These are phyloP conservation scores for Penicillium hordei DNA, from an alignment of 2,329 filamentous ascomycete species.

Conservation along the genomic window DNA sequence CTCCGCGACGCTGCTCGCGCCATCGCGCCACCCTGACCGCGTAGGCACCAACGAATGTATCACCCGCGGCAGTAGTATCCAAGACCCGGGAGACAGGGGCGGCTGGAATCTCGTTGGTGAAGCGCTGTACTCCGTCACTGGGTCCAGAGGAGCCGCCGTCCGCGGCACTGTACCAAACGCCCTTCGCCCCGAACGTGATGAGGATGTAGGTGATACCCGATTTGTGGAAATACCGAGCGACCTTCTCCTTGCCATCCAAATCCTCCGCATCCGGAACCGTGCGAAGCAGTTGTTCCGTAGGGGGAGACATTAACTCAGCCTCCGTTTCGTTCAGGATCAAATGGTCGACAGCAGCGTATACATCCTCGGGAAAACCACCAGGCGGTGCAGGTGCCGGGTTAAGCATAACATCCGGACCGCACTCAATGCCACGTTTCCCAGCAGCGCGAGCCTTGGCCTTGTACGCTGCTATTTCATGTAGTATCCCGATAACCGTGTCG, in stretches of 20 bases:
- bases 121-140: slow-evolving; percentile 30
- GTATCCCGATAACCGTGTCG: slow-evolving; percentile 62
- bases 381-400: slow-evolving; percentile 89
- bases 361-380: slow-evolving; percentile 63
- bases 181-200: slow-evolving; percentile 78
- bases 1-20: slow-evolving; percentile 42
- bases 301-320: slow-evolving; percentile 68
- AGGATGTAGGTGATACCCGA: slow-evolving; percentile 74
- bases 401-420: slow-evolving; percentile 65
- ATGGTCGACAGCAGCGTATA: slow-evolving; percentile 69
- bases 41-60: slow-evolving; percentile 91
- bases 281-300: slow-evolving; percentile 34
- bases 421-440: slow-evolving; percentile 35
- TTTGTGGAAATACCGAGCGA: slow-evolving; percentile 62
- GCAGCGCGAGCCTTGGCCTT: slow-evolving; percentile 48
- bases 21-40: slow-evolving; percentile 67
- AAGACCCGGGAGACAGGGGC: slow-evolving; percentile 71
- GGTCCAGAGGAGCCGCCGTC: slow-evolving; percentile 46
- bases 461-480: slow-evolving; percentile 41
- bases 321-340: slow-evolving; percentile 91
- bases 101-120: slow-evolving; percentile 54
- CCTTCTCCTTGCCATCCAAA: slow-evolving; percentile 53
- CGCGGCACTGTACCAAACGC: slow-evolving; percentile 66
- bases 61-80: slow-evolving; percentile 90
- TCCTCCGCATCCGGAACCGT: slow-evolving; percentile 35